A percentile compares a stretch with the other conserved stretches of the same genome.
Conservation (phyloP, 441 rosid species). For the Macaranga tanarius region DNA sequence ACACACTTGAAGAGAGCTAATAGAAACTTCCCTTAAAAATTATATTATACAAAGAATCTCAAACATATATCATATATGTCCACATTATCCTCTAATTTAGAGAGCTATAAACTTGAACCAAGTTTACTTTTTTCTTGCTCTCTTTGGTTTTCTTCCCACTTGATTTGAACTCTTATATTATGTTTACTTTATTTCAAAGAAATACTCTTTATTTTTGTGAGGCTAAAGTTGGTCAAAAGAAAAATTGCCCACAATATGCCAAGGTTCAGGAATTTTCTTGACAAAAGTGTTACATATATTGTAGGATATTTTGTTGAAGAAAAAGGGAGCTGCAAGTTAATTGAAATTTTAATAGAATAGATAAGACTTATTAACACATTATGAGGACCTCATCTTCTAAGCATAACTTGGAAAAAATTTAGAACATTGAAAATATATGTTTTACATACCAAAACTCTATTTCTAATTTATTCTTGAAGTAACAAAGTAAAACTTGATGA, state of each 20-base stretch:
- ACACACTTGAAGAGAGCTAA: no score
- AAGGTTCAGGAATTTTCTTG: neutral
- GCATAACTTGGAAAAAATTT: no score
- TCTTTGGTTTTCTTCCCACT: neutral
- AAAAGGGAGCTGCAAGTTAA: no score
- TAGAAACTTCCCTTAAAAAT: no score
- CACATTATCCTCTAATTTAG: neutral
- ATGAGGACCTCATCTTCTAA: neutral
- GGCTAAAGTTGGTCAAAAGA: neutral
- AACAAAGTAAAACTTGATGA: no score
- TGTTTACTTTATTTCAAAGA: slow-evolving; percentile 15
- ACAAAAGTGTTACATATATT: neutral
- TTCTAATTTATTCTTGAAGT: no score
- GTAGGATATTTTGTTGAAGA: neutral
- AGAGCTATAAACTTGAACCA: neutral
- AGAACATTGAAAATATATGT: no score
- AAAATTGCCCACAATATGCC: neutral
- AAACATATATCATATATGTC: no score
- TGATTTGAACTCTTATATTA: neutral
- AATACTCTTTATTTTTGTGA: neutral
- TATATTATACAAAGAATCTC: no score
- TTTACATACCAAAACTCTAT: no score
- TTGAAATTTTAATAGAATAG: neutral
- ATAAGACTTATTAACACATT: neutral
- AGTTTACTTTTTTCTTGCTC: neutral